Evolutionary conservation across 208 protist genomes (phyloP), one percentile per base, ranked within the genome.

Genomic region (Acanthamoeba royreba): DNA sequence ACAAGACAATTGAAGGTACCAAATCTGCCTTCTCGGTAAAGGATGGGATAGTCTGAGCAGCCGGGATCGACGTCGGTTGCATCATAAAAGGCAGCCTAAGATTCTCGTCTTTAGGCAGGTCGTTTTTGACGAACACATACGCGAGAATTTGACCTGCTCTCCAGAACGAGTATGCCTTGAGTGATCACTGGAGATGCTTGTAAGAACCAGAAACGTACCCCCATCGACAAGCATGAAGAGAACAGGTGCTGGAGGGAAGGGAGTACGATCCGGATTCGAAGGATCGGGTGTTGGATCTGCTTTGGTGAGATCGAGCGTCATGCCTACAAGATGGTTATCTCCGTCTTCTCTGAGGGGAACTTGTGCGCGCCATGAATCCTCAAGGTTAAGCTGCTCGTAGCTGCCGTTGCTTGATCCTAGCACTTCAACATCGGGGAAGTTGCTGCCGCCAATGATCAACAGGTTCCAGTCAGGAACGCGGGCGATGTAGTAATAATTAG

Each of bases 71-170:
- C 0, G 22, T 31, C 8, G 81, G 81, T 25, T 69, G 52, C 1
- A 89, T 31, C 81, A 89, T 89, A 33, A 89, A 89, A 31, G 81
- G 81, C 46, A 89, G 35, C 81, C 63, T 58, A 40, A 89, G 46
- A 8, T 42, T 89, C 17, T 42, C 52, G 47, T 89, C 81, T 25
- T 89, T 89, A 11, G 81, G 81, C 1, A 58, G 53, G 28, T 89
- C 47, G 13, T 22, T 89, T 49, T 89, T 89, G 8, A 89, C 81
- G 63, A 89, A 89, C 25, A 69, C 53, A 33, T 89, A 89, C 22
- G 53, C 22, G 5, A 89, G 13, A 35, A 89, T 9, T 19, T 89
- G 42, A 49, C 81, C 81, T 89, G 46, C 13, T 28, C 38, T 45
- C 22, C 1, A 0, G 15, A 9, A 43, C 28, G 5, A 25, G 52